Evolutionary conservation across 106 monocot genomes (phyloP), one percentile per base, ranked within the genome.

Genomic region (Amphibolis antarctica): DNA sequence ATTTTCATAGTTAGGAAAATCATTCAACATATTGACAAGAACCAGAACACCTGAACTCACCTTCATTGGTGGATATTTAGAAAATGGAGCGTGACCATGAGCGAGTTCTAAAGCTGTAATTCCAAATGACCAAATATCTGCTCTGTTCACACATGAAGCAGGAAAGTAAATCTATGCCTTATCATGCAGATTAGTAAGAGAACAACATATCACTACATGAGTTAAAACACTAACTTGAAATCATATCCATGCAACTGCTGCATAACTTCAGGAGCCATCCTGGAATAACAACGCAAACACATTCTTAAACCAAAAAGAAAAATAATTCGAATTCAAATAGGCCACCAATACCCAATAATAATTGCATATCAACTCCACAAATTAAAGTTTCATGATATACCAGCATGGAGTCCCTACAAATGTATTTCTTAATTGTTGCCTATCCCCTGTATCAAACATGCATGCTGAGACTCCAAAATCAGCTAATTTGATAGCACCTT

Each of bases 321-420:
- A 7, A 7, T 36, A 2, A 36, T 36, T 36, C 7, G 36, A 36
- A 36, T 36, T 36, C 4, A 36, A 36, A 36, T 36, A 36, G 36
- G 7, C 4, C 36, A 36, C 7, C 36, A 36, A 36, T 36, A 36
- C 2, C 7, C 4, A 36, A 36, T 42, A 27, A 30, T 9, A 62
- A 12, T 10, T 62, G 36, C n/a, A 43, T 62, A 62, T 22, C 30
- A 43, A 11, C 29, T 61, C 9, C n/a, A 42, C 18, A 30, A 42
- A 62, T 5, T 14, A 42, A 42, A 42, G 25, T 20, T 42, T 11
- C 59, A 66, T 72, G 42, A 74, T 28, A 53, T 61, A 93, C 92
- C 94, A 94, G 83, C 94, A 94, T 64, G 94, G 94, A 36, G 94
- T 94, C 50, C 94, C 94, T 48, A 89, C 89, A 77, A 94, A 94